phyloP scores from a whole-genome alignment of 2,329 filamentous ascomycete species.

The Venturia aucupariae region DNA sequence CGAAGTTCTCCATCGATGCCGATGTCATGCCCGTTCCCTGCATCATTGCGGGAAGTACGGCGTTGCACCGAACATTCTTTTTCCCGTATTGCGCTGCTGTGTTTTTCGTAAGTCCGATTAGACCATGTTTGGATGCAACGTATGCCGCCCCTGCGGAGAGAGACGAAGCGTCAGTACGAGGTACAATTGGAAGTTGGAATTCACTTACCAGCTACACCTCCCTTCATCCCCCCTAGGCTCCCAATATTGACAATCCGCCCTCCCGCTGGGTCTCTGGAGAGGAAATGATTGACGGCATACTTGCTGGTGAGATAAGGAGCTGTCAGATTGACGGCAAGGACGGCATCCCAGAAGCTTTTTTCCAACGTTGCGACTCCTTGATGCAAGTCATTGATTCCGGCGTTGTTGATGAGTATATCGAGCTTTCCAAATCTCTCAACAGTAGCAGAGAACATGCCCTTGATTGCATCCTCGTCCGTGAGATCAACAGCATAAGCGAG shows the following conservation, averaged over 20 bases:
- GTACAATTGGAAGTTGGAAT: no score
- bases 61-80: conserved; percentile 7
- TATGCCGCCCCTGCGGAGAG: conserved; percentile 4
- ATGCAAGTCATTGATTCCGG: conserved; percentile 49
- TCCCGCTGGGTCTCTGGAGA: conserved; percentile 31
- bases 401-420: conserved; percentile 52
- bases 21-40: neutral
- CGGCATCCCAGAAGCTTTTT: conserved; percentile 41
- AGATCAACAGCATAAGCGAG: neutral
- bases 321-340: conserved; percentile 49
- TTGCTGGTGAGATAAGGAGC: conserved; percentile 46
- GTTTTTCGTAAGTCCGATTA: conserved; percentile 13
- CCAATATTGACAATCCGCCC: conserved; percentile 46
- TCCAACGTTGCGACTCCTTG: conserved; percentile 42
- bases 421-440: conserved; percentile 35
- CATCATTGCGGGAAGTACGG: conserved; percentile 7
- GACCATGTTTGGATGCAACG: conserved; percentile 12
- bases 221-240: conserved; percentile 37
- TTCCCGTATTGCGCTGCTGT: conserved; percentile 10
- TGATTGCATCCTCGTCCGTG: neutral
- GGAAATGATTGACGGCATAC: conserved; percentile 40
- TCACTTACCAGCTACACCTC: conserved; percentile 30
- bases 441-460: neutral
- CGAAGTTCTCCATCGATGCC: no score
- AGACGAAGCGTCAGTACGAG: neutral